These are phyloP conservation scores for Aciculosporium take DNA, from an alignment of 2,329 filamentous ascomycete species.

Conservation along the genomic window DNA sequence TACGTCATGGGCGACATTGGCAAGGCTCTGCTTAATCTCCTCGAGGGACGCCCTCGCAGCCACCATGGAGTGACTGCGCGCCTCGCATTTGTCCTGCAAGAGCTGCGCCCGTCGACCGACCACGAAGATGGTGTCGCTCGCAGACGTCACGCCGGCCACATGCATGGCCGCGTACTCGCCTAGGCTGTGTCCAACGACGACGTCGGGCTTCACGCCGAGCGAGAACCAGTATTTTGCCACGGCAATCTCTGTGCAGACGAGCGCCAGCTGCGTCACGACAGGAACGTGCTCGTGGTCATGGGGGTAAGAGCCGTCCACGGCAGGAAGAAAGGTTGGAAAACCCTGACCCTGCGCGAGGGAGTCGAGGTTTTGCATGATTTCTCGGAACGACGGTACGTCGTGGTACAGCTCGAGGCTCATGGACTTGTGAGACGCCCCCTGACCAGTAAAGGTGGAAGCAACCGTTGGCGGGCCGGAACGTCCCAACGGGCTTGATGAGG, in stretches of 20 bases:
- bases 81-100: slow-evolving; percentile 48
- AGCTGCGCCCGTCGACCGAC: slow-evolving; percentile 54
- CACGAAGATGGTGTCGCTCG: slow-evolving; percentile 56
- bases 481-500: not conserved
- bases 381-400: slow-evolving; percentile 17
- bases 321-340: slow-evolving; percentile 23
- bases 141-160: slow-evolving; percentile 55
- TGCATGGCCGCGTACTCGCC: slow-evolving; percentile 63
- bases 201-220: slow-evolving; percentile 39
- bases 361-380: slow-evolving; percentile 20
- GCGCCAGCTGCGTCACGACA: slow-evolving; percentile 22
- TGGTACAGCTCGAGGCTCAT: slow-evolving; percentile 21
- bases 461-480: slow-evolving; percentile 8
- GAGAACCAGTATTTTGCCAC: slow-evolving; percentile 23
- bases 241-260: slow-evolving; percentile 26
- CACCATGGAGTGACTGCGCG: slow-evolving; percentile 49
- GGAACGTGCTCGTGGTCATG: slow-evolving; percentile 7
- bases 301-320: slow-evolving; percentile 29
- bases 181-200: slow-evolving; percentile 47
- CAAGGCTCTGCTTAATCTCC: slow-evolving; percentile 25
- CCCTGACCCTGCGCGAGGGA: slow-evolving; percentile 17
- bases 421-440: slow-evolving; percentile 23
- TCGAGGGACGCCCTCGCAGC: slow-evolving; percentile 30
- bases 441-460: slow-evolving; percentile 31
- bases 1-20: slow-evolving; percentile 13